A percentile compares a stretch with the other conserved stretches of the same genome.
Conservation (phyloP, 1,139 yeast species). For the Debaryomycetaceae sp. region DNA sequence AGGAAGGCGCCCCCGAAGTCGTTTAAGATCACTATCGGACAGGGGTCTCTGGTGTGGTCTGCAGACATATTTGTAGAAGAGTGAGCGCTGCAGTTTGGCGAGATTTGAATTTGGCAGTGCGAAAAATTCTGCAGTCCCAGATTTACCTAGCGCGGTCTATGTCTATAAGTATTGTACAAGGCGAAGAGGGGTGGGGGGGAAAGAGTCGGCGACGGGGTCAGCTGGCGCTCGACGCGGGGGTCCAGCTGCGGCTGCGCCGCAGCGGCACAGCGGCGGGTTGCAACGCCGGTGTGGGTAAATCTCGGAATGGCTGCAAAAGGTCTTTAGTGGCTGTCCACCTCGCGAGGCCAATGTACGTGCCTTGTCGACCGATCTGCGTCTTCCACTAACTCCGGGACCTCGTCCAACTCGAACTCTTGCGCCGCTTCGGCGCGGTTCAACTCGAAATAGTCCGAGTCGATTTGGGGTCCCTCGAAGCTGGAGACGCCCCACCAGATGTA, state of each 20-base stretch:
- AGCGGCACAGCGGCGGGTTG: too few species aligned
- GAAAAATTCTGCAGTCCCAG: conserved; percentile 4
- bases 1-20: conserved; percentile 99
- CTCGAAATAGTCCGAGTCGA: conserved; percentile 49
- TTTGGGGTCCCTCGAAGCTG: conserved; percentile 61
- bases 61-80: conserved; percentile 71
- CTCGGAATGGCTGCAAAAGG: conserved; percentile 1
- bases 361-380: too few species aligned
- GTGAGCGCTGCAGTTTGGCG: too few species aligned
- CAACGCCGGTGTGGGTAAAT: too few species aligned
- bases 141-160: conserved; percentile 3
- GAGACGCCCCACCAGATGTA: conserved; percentile 58
- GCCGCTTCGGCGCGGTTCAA: conserved; percentile 22
- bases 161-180: too few species aligned
- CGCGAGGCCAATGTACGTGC: background rate
- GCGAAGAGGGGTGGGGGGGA: too few species aligned
- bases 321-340: background rate
- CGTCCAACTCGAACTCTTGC: too few species aligned
- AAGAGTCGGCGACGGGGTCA: too few species aligned
- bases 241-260: too few species aligned
- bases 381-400: too few species aligned
- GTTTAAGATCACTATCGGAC: conserved; percentile 91
- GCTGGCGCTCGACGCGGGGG: too few species aligned
- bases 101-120: too few species aligned
- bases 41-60: conserved; percentile 98